Evolutionary conservation across 495 filamentous ascomycete species (phyloP).

Genomic region (Podospora anserina): DNA sequence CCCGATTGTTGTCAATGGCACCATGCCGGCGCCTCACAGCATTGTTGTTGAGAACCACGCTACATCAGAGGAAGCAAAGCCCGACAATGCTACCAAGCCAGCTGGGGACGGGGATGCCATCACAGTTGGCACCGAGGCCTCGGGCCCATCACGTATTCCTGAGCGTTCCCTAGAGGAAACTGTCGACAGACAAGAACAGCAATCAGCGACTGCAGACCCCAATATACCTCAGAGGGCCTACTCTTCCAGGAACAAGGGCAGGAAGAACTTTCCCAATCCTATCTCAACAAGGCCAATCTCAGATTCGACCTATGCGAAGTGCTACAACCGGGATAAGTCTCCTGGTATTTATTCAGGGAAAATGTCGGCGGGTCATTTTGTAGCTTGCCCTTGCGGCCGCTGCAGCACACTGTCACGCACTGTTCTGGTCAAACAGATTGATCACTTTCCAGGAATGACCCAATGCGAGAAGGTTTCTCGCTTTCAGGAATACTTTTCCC

Average conservation of each 20-base stretch:
- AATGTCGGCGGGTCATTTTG: background rate
- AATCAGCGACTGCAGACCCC: background rate
- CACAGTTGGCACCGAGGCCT: background rate
- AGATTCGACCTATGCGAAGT: background rate
- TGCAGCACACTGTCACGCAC: background rate
- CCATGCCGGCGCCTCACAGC: background rate
- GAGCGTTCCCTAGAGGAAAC: background rate
- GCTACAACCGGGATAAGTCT: background rate
- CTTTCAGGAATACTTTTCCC: background rate
- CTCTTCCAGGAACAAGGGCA: background rate
- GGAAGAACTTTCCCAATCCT: background rate
- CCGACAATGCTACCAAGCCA: conserved; percentile 11
- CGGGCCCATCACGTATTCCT: conserved; percentile 15
- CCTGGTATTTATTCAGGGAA: background rate
- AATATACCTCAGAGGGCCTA: background rate
- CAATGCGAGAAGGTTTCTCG: background rate
- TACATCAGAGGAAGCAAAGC: background rate
- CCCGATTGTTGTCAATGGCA: background rate
- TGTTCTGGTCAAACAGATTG: background rate
- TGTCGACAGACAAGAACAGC: background rate
- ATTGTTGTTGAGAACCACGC: background rate
- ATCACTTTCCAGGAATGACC: background rate
- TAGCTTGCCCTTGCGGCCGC: background rate
- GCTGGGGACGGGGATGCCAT: background rate
- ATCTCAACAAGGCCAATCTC: background rate